phyloP scores from a whole-genome alignment of 371 early-diverging fungal genomes.

The Mortierella sp. region DNA sequence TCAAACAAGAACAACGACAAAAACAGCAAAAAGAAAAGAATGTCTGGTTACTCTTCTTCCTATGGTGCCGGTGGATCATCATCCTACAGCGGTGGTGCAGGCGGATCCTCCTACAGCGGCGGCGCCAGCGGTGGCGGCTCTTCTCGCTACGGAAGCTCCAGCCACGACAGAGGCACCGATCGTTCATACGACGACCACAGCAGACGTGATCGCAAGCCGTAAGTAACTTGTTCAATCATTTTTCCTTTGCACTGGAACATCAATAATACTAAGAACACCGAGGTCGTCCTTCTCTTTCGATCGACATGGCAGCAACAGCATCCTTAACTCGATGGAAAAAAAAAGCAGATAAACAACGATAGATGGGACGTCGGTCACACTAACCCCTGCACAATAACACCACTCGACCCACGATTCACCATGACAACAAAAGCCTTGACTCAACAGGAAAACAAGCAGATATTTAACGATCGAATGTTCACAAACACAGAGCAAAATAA shows the following conservation, averaged over 20 bases:
- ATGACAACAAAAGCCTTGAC: too few species aligned
- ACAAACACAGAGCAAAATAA: not conserved
- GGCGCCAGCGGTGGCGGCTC: constrained; percentile 2
- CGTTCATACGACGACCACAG: constrained; percentile 70
- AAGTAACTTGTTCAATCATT: constrained; percentile 23
- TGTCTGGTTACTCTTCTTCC: constrained; percentile 41
- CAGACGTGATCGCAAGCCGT: constrained; percentile 71
- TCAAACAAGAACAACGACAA: not conserved
- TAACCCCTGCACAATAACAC: too few species aligned
- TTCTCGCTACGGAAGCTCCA: constrained; percentile 49
- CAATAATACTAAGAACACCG: too few species aligned
- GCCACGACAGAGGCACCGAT: constrained; percentile 67
- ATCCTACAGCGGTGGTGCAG: constrained; percentile 23
- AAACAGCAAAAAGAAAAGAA: not conserved
- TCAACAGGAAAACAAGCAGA: too few species aligned
- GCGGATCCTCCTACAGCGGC: constrained; percentile 27
- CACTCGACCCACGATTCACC: too few species aligned
- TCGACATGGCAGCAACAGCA: too few species aligned
- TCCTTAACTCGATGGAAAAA: too few species aligned
- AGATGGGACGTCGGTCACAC: too few species aligned
- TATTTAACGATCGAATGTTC: not conserved
- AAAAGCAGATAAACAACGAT: too few species aligned
- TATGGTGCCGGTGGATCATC: constrained; percentile 41
- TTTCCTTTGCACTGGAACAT: not conserved
- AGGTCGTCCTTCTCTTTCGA: too few species aligned